Conservation (phyloP, 2,329 filamentous ascomycete genomes). For the Diaporthe batatas region DNA sequence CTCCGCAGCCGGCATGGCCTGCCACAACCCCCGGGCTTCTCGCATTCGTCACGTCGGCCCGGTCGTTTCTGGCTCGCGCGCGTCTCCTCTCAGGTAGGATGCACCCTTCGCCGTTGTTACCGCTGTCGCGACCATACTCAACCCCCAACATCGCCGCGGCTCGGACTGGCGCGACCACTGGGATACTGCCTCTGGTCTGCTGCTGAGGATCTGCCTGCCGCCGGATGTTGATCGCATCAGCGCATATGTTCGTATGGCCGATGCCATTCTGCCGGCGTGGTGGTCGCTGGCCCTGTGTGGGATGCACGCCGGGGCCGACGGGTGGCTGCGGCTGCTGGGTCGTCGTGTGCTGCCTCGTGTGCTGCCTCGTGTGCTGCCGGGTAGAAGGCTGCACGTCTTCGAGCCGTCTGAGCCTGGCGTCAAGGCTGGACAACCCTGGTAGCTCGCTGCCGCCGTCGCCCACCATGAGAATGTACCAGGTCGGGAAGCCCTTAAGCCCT, state of each 20-base stretch:
- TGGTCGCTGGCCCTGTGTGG: constrained; percentile 3
- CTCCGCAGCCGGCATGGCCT: not conserved
- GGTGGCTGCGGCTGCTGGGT: not conserved
- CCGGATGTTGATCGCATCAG: constrained; percentile 21
- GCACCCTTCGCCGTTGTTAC: not conserved
- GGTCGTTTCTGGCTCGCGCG: not conserved
- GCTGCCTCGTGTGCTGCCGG: not conserved
- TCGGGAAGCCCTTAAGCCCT: constrained; percentile 57
- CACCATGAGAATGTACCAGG: constrained; percentile 55
- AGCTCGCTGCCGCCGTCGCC: not conserved
- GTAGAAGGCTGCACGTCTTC: not conserved
- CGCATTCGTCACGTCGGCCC: not conserved
- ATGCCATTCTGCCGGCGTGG: not conserved
- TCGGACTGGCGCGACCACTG: not conserved
- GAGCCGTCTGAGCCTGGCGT: not conserved
- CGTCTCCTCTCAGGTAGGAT: not conserved
- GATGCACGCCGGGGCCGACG: not conserved
- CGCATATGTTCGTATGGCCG: constrained; percentile 15
- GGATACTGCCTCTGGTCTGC: constrained; percentile 4
- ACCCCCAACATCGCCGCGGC: not conserved
- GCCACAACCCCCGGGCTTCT: not conserved
- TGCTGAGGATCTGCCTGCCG: constrained; percentile 25
- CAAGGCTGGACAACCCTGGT: not conserved
- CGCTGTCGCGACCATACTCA: not conserved
- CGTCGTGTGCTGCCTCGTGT: not conserved